A percentile compares a stretch with the other conserved stretches of the same genome.
Evolutionary conservation across 2,329 filamentous ascomycete genomes (phyloP).

Genomic region (Calonectria multiphialidica): DNA sequence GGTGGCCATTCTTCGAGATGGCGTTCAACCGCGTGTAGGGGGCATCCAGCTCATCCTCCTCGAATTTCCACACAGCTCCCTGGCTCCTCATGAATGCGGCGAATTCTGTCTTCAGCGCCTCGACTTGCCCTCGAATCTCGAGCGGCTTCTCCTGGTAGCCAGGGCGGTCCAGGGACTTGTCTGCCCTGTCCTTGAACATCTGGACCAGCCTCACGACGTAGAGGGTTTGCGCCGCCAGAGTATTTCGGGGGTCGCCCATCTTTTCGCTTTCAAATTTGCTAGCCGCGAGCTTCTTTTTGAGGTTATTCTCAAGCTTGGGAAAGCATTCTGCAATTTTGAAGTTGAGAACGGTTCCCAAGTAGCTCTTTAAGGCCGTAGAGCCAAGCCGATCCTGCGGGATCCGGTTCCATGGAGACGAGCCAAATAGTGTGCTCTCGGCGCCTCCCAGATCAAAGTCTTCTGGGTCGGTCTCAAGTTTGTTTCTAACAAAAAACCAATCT

Average conservation of each 20-base stretch:
- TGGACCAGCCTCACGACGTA: constrained; percentile 43
- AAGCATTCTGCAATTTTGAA: constrained; percentile 51
- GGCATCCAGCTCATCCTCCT: constrained; percentile 37
- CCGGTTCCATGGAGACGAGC: constrained; percentile 41
- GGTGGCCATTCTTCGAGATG: background rate
- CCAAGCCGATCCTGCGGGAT: constrained; percentile 43
- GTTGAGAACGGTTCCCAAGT: constrained; percentile 47
- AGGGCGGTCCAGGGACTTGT: constrained; percentile 39
- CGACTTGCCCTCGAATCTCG: constrained; percentile 42
- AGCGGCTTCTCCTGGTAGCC: constrained; percentile 28
- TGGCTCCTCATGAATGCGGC: constrained; percentile 39
- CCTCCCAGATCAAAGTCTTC: constrained; percentile 40
- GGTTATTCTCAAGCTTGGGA: constrained; percentile 39
- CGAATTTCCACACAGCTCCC: constrained; percentile 45
- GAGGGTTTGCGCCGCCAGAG: constrained; percentile 34
- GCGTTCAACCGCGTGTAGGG: background rate
- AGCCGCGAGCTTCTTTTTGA: constrained; percentile 35
- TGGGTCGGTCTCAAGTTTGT: constrained; percentile 41
- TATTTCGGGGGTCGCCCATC: constrained; percentile 45
- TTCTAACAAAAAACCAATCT: constrained; percentile 53
- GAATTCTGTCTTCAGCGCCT: constrained; percentile 39
- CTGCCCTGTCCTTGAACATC: constrained; percentile 36
- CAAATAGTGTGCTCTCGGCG: constrained; percentile 46
- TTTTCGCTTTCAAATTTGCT: constrained; percentile 17
- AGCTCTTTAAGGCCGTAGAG: constrained; percentile 43